A percentile compares a stretch with the other conserved stretches of the same genome.
These are phyloP conservation scores for Penicillium cinerascens DNA, from an alignment of 495 filamentous ascomycete species.

Conservation along the genomic window DNA sequence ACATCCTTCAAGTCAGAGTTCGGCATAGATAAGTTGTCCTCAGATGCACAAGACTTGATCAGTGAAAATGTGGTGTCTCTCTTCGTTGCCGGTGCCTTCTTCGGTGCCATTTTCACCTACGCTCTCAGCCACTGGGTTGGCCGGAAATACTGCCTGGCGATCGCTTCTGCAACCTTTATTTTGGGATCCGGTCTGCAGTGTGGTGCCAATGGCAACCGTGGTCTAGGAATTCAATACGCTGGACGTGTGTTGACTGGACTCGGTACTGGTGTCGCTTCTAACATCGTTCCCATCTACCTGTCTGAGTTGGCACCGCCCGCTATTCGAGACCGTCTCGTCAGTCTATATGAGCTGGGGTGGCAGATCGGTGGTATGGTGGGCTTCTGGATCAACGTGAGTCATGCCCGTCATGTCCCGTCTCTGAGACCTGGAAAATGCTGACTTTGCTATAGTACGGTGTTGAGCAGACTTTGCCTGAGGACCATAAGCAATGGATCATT, in stretches of 20 bases:
- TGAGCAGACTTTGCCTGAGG: conserved; percentile 26
- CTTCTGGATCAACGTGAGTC: conserved; percentile 63
- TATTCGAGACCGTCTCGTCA: conserved; percentile 74
- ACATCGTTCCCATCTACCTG: conserved; percentile 76
- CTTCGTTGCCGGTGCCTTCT: conserved; percentile 68
- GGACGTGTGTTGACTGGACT: conserved; percentile 72
- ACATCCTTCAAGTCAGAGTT: conserved; percentile 59
- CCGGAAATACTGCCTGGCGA: conserved; percentile 51
- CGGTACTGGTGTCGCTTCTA: conserved; percentile 72
- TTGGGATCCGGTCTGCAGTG: conserved; percentile 64
- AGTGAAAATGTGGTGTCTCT: conserved; percentile 66
- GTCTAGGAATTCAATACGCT: conserved; percentile 60
- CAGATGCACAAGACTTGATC: conserved; percentile 42
- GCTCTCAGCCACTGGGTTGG: conserved; percentile 54
- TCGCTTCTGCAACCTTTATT: conserved; percentile 55
- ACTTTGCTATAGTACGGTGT: conserved; percentile 36
- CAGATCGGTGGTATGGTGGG: conserved; percentile 71
- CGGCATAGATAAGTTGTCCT: conserved; percentile 42
- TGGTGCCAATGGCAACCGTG: conserved; percentile 53
- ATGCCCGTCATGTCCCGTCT: not conserved
- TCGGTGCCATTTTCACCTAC: conserved; percentile 62
- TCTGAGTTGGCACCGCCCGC: conserved; percentile 77
- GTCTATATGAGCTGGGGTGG: conserved; percentile 72
- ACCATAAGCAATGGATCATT: conserved; percentile 52
- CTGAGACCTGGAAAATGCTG: conserved; percentile 6